Conservation (phyloP, 495 filamentous ascomycete species). For the Lichenothelia convexa region DNA sequence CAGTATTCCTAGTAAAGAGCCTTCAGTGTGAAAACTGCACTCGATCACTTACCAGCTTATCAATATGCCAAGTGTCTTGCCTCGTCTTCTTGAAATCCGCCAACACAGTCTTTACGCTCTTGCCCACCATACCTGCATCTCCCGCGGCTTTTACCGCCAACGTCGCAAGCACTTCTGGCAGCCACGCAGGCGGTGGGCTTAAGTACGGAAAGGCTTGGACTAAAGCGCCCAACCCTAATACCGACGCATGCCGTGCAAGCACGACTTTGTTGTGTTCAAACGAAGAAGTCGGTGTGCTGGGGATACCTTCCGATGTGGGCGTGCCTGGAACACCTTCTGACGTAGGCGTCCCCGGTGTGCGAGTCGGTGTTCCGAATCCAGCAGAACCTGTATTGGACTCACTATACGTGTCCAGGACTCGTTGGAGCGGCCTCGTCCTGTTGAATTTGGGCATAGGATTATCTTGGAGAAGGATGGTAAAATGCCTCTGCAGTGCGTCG, state of each 20-base stretch:
- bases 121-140: slow-evolving; percentile 84
- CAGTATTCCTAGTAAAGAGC: not conserved
- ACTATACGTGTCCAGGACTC: slow-evolving; percentile 33
- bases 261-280: slow-evolving; percentile 67
- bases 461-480: slow-evolving; percentile 52
- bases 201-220: slow-evolving; percentile 95
- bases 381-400: slow-evolving; percentile 26
- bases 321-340: slow-evolving; percentile 31
- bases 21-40: slow-evolving; percentile 18
- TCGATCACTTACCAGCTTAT: slow-evolving; percentile 86
- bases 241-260: slow-evolving; percentile 71
- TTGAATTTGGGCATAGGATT: slow-evolving; percentile 71
- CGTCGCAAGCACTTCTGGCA: slow-evolving; percentile 79
- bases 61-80: slow-evolving; percentile 96
- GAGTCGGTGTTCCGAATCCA: no score
- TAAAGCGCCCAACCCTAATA: slow-evolving; percentile 76
- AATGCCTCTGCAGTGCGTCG: slow-evolving; percentile 52
- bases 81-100: slow-evolving; percentile 99
- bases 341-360: not conserved
- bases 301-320: slow-evolving; percentile 54
- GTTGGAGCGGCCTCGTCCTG: slow-evolving; percentile 19
- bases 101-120: slow-evolving; percentile 89
- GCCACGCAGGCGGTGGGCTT: slow-evolving; percentile 80
- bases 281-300: slow-evolving; percentile 56
- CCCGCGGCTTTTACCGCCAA: slow-evolving; percentile 69